Conservation (phyloP, 108 stramenopile species). For the Hondaea fermentalgiana region DNA sequence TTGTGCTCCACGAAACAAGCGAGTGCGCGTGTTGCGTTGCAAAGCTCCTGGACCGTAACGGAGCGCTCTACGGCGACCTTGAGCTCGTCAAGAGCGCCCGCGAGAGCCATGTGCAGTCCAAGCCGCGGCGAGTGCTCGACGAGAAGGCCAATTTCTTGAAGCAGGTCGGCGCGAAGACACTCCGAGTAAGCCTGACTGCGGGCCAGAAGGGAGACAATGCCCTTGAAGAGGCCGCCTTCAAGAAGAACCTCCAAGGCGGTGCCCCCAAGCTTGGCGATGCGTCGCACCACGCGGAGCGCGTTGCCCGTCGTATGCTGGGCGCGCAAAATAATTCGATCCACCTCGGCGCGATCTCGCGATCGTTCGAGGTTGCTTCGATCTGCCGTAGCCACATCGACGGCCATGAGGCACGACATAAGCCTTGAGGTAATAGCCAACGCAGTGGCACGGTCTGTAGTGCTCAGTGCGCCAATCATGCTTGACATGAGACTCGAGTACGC, state of each 20-base stretch:
- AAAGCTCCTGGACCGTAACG: background rate
- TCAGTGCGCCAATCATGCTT: background rate
- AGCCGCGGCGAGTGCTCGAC: background rate
- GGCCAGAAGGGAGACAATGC: background rate
- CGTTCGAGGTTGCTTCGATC: background rate
- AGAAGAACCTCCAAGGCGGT: background rate
- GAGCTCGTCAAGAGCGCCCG: background rate
- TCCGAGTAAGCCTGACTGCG: background rate
- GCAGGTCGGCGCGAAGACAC: background rate
- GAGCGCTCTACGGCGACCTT: background rate
- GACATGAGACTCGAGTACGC: background rate
- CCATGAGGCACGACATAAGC: background rate
- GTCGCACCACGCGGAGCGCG: background rate
- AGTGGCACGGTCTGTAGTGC: background rate
- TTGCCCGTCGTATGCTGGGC: background rate
- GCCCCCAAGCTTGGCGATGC: background rate
- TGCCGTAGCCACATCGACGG: background rate
- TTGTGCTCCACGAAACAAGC: slow-evolving; percentile 2
- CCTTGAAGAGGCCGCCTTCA: background rate
- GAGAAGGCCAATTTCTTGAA: background rate
- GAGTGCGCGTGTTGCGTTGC: slow-evolving; percentile 1
- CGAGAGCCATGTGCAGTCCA: background rate
- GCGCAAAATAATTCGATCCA: background rate
- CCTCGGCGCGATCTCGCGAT: background rate
- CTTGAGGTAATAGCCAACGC: background rate